These are phyloP conservation scores for Orbilia quercus DNA, from an alignment of 2,329 filamentous ascomycete genomes.

Conservation along the genomic window DNA sequence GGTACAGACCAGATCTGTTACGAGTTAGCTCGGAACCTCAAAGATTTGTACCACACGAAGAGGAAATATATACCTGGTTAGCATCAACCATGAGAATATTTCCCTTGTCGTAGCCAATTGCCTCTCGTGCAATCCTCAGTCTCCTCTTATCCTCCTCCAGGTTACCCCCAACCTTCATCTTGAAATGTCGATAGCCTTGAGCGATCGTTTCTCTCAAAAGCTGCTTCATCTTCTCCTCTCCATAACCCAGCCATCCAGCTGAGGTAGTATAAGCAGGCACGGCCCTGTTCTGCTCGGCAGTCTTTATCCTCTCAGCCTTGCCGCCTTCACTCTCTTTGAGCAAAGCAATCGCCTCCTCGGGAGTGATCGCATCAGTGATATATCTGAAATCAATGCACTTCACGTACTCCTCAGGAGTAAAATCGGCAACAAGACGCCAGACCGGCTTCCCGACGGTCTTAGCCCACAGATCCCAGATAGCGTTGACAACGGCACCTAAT, in stretches of 20 bases:
- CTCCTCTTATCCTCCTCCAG: conserved; percentile 78
- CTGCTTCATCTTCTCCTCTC: conserved; percentile 83
- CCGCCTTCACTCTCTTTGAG: conserved; percentile 74
- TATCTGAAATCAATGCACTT: conserved; percentile 92
- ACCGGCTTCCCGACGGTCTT: conserved; percentile 87
- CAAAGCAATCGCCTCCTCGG: conserved; percentile 80
- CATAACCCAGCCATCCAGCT: conserved; percentile 92
- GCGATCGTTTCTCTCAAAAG: conserved; percentile 78
- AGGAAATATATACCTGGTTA: conserved; percentile 73
- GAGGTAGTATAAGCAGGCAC: conserved; percentile 92
- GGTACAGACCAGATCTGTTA: conserved; percentile 81
- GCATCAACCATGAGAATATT: conserved; percentile 93
- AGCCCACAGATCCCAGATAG: conserved; percentile 95
- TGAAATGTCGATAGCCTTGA: conserved; percentile 86
- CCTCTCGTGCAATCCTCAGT: conserved; percentile 77
- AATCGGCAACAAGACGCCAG: conserved; percentile 89
- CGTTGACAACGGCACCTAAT: conserved; percentile 87
- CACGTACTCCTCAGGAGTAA: conserved; percentile 88
- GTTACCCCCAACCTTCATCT: conserved; percentile 84
- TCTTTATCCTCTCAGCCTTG: conserved; percentile 77
- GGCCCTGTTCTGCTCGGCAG: conserved; percentile 77
- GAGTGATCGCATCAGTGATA: conserved; percentile 91
- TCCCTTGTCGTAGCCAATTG: conserved; percentile 80
- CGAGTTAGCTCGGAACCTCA: conserved; percentile 10
- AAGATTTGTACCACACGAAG: background rate